Evolutionary conservation across 805 yeast species (phyloP), one percentile per base, ranked within the genome.

Genomic region (Teunomyces panamensis): DNA sequence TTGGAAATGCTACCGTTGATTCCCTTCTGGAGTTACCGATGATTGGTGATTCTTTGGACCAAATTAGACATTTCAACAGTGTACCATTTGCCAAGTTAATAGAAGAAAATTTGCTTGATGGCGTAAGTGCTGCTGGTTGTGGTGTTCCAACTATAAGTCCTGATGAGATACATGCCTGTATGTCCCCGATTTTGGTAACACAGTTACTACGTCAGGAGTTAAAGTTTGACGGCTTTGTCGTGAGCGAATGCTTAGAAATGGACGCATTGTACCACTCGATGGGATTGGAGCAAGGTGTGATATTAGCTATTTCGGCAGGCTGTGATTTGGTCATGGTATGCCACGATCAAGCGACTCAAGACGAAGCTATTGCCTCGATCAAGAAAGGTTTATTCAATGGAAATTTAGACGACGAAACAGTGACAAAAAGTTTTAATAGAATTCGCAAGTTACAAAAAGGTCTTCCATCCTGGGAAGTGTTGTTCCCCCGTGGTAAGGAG

Each of bases 251-350:
- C 54, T 64, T 82, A 42, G 85, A 81, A 56, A 73, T 82, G 79
- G 86, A 81, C 49, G 80, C 85, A 1, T 64, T 82, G 20, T 79
- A 79, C 58, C 82, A 79, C 47, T 78, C 80, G n/a, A 76, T 81
- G 44, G 87, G 87, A 4, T 68, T 82, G 32, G 81, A 83, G n/a
- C 87, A 82, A 59, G 87, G 86, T 8, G 83, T 81, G 0, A 75
- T 80, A 6, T 68, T 80, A 56, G 83, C 86, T 2, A 65, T 81
- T n/a, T 73, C 74, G 43, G 87, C 85, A 6, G 83, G 86, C 4
- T 82, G 87, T 62, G 87, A 82, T 58, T 65, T 82, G 50, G 79
- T 82, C 8, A 70, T 82, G 73, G 83, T 82, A 17, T 82, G 87
- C 58, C 83, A 80, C 53, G 80, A 80, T 54, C 65, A 65, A 55